Base-by-base conservation (phyloP, 441 rosid genomes). In the Mallotus repandus region DNA sequence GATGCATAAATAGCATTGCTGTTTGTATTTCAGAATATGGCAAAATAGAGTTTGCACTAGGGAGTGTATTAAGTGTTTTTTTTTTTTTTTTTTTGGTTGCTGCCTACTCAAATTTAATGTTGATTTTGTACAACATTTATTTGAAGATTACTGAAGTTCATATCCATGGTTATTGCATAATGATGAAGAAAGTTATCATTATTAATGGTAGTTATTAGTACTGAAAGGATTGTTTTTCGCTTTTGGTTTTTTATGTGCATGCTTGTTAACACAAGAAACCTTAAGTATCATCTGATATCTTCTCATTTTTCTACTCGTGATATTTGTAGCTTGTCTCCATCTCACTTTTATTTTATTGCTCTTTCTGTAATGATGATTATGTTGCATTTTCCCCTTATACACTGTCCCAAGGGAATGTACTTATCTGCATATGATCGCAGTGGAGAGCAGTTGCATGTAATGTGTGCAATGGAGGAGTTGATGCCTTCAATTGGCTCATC, bases 401-500 rank as follows among this genome's bases (percentile, higher is more conserved):
- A 62, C 68, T 75, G 59, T 45, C 46, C 76, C 57, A 56, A 75
- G 74, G 77, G 82, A 53, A 72, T 72, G 72, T 67, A 72, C 83
- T 82, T 76, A 74, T 63, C 62, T 81, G 63, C 72, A 19, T 80
- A 60, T 82, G 59, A 69, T 84, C 50, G 75, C 87, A 93, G 98
- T 79, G 96, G 97, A 74, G 97, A 93, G 80, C 99, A 90, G 88
- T 85, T 85, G 82, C 96, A 93, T 81, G 76, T 84, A 75, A 84
- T 91, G 91, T 88, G 97, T 80, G 77, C 86, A 32, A 85, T 93
- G 85, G 98, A 96, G 82, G 99, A 96, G 83, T 80, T 89, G 78
- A 87, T 93, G 89, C 99, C 98, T 63, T 86, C 97, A 72, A 83
- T 91, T 73, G 98, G 96, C 71, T 81, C 93, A 63, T 74, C 95